phyloP scores from a whole-genome alignment of 192 early-diverging fungal genomes.

The Rhizoclosmatium globosum region DNA sequence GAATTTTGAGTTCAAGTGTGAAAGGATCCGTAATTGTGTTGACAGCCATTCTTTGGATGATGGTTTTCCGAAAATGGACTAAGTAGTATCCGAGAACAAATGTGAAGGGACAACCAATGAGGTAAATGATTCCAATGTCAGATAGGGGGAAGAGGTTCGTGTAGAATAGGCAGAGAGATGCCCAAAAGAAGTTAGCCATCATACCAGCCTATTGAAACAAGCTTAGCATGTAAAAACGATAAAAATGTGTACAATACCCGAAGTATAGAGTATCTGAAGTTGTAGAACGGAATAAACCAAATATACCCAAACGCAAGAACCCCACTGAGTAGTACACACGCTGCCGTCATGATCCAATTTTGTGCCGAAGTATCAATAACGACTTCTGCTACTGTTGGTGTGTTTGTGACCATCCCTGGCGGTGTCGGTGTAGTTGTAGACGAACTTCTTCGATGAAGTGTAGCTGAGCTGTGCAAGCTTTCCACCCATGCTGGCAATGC shows the following conservation, averaged over 20 bases:
- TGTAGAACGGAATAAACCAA: conserved; percentile 59
- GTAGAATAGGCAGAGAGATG: conserved; percentile 48
- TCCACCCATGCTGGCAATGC: conserved; percentile 6
- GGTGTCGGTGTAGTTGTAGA: background rate
- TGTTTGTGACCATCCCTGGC: background rate
- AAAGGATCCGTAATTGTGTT: conserved; percentile 32
- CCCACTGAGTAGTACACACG: conserved; percentile 27
- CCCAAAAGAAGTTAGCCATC: conserved; percentile 53
- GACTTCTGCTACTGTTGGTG: background rate
- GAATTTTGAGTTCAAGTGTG: conserved; percentile 48
- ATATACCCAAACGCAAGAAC: conserved; percentile 29
- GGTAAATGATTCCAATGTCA: conserved; percentile 55
- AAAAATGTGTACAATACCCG: too few relatives aligned
- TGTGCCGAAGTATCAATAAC: background rate
- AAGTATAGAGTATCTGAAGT: conserved; percentile 45
- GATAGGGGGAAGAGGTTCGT: conserved; percentile 45
- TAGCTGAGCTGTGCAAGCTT: background rate
- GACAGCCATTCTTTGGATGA: conserved; percentile 36
- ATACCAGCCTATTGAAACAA: conserved; percentile 44
- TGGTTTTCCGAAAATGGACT: conserved; percentile 23
- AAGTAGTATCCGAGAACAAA: conserved; percentile 40
- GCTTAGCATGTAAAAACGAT: too few relatives aligned
- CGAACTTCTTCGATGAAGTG: background rate
- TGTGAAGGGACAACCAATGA: conserved; percentile 38
- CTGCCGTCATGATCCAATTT: conserved; percentile 24